Percentiles rank a stretch among this genome's conserved stretches.
Evolutionary conservation across 768 basidiomycete genomes (phyloP).

Genomic region (Agaricus sinodeliciosus): DNA sequence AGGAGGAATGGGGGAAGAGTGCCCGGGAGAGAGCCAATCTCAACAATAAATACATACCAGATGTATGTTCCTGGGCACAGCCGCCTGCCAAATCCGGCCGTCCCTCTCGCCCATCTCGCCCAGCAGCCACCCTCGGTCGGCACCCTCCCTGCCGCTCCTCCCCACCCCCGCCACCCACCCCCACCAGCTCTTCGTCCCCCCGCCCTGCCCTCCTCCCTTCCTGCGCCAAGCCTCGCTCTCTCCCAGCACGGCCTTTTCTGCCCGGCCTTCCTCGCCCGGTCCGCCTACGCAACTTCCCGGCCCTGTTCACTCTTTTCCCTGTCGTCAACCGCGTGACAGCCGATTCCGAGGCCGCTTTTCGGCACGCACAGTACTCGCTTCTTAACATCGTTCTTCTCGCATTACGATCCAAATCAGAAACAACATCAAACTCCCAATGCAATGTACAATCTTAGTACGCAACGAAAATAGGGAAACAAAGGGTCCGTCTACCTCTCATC

Average conservation of each 20-base stretch:
- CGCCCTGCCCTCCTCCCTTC: background rate
- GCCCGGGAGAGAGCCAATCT: conserved; percentile 5
- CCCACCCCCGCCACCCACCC: background rate
- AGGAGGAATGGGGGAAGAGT: conserved; percentile 7
- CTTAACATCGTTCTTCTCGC: no score
- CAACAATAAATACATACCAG: conserved; percentile 8
- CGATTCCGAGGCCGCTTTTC: no score
- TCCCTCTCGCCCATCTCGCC: background rate
- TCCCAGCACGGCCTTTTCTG: conserved; percentile 20
- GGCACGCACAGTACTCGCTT: no score
- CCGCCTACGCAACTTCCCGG: conserved; percentile 4
- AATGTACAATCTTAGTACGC: no score
- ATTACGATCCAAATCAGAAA: no score
- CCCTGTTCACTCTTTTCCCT: background rate
- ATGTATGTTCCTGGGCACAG: conserved; percentile 11
- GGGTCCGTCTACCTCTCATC: no score
- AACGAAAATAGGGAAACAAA: no score
- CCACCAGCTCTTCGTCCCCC: background rate
- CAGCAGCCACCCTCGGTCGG: background rate
- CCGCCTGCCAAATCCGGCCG: conserved; percentile 6
- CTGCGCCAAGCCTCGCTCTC: background rate
- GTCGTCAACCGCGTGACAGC: background rate
- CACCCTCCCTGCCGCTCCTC: background rate
- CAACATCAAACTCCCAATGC: no score
- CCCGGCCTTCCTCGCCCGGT: conserved; percentile 11